Base-by-base conservation (phyloP, 306 rosid species). In the Fragaria vesca region DNA sequence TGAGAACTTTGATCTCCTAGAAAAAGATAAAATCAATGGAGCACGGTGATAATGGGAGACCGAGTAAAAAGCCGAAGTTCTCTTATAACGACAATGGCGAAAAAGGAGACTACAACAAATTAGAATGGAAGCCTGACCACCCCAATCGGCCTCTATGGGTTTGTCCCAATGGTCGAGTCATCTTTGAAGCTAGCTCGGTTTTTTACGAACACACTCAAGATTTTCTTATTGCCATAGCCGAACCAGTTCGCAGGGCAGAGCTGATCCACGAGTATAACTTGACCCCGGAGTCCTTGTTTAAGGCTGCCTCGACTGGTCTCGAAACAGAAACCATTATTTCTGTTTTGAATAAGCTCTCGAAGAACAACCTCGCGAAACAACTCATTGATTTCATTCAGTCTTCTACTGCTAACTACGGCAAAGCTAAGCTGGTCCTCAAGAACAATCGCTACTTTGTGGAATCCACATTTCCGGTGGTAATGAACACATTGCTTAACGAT, bases 211-310 rank as follows among this genome's bases (percentile, higher is more conserved):
- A 94, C 84, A 97, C 97, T 73, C 90, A 92, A 18, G 98, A 94
- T 85, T 94, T 94, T 55, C 96, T 94, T 69, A 90, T 94, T 52
- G 97, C 96, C 77, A 89, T 94, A n/a, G 97, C 97, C 0, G 96
- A 94, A 81, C 98, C 96, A 17, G 97, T 94, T 81, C 92, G 97
- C 90, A 88, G 97, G 98, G 93, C 96, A 96, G 97, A 94, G 80
- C 90, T 93, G 0, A 92, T 94, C 97, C 98, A 92, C 48, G 98
- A 94, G 42, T 92, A 94, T 81, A 94, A 92, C 81, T 90, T 92
- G 79, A 94, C 97, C 66, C 98, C 96, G 0, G 96, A 94, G 70
- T 94, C 97, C 0, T 79, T 94, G 78, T 92, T 89, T 81, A 96
- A 97, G 2, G 98, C 98, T 17, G 97, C 90, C 62, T 94, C 98